Conservation (phyloP, 163 green algal species). For the Chlorella variabilis region DNA sequence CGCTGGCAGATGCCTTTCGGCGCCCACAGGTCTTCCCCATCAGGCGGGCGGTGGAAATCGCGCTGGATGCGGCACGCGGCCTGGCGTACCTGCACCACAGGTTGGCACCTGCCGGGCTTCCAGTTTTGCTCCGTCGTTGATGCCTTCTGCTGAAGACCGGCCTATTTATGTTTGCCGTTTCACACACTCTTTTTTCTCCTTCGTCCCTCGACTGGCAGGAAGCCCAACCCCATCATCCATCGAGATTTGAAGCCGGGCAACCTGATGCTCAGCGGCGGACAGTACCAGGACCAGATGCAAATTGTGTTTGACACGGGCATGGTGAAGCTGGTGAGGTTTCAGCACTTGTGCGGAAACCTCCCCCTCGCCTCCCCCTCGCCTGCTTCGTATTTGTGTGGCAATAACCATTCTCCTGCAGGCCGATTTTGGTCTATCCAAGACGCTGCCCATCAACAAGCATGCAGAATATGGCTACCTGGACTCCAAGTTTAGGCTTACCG, state of each 20-base stretch:
- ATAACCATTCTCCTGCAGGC: constrained; percentile 26
- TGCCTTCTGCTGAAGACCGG: no score
- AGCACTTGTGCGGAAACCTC: not conserved
- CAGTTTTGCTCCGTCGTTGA: constrained; percentile 5
- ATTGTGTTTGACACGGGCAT: constrained; percentile 73
- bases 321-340: constrained; percentile 74
- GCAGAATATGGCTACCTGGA: constrained; percentile 59
- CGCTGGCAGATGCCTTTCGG: constrained; percentile 82
- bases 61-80: constrained; percentile 86
- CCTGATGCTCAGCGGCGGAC: constrained; percentile 87
- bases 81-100: constrained; percentile 93
- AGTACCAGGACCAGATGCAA: constrained; percentile 60
- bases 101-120: no score
- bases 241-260: constrained; percentile 94
- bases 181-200: not conserved
- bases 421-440: constrained; percentile 91
- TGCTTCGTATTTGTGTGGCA: not conserved
- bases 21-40: constrained; percentile 65
- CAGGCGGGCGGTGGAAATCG: constrained; percentile 82
- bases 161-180: not conserved
- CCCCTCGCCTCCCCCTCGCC: not conserved
- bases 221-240: constrained; percentile 80
- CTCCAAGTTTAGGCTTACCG: constrained; percentile 74
- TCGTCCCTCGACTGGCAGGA: constrained; percentile 18
- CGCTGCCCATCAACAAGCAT: constrained; percentile 78